These are phyloP conservation scores for Neurospora tetraspora DNA, from an alignment of 495 filamentous ascomycete species.

Conservation along the genomic window DNA sequence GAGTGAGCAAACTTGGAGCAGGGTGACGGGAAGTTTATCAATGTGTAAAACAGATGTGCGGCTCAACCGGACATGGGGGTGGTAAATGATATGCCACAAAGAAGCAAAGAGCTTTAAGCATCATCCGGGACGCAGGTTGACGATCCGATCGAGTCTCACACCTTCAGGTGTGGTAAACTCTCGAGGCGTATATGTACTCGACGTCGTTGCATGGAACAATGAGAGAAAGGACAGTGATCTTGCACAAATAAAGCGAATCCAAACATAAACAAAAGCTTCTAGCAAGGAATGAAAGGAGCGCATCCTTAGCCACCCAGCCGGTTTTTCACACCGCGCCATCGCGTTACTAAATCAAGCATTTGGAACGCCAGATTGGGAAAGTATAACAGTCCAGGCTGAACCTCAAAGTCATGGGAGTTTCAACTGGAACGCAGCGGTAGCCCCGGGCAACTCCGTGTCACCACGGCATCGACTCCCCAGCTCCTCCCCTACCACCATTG, in stretches of 20 bases:
- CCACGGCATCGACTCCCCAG: not conserved
- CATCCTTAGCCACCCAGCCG: not conserved
- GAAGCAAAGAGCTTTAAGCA: not conserved
- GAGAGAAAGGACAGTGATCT: not conserved
- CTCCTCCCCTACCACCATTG: not conserved
- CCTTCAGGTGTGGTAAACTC: not conserved
- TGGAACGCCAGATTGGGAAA: not conserved
- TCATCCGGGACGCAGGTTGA: constrained; percentile 41
- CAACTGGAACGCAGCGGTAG: not conserved
- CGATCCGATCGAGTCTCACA: constrained; percentile 40
- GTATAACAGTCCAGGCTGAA: not conserved
- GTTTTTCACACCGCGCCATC: not conserved
- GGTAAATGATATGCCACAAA: not conserved
- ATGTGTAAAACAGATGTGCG: not conserved
- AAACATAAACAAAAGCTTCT: not conserved
- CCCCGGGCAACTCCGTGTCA: not conserved
- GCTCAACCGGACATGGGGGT: not conserved
- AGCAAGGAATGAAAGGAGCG: not conserved
- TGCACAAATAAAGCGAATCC: not conserved
- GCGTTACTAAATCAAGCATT: not conserved
- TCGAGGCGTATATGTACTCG: not conserved
- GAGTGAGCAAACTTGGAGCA: not conserved
- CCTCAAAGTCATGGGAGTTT: not conserved
- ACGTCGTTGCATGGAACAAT: not conserved
- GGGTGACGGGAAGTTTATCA: not conserved